Base-by-base conservation (phyloP, 2,329 filamentous ascomycete genomes). In the Graphiopsis chlorocephala region DNA sequence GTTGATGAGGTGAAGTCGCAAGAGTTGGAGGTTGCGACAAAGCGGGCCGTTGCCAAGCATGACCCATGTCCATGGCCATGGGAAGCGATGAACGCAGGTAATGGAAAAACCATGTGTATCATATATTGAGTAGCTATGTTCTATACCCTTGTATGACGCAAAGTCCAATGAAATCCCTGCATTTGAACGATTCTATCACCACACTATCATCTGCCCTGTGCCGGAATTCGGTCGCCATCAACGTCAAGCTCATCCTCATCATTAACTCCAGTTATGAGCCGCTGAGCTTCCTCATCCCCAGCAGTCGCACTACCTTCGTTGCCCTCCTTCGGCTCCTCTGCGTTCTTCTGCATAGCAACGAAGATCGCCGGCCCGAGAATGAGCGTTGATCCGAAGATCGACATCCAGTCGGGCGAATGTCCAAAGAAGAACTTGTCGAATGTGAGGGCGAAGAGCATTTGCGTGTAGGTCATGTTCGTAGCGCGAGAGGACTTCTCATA, bases 401-500 rank as follows among this genome's bases (percentile, higher is more conserved):
- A 88, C 69, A 86, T 76, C 23, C 79, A 73, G 10, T 83, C 83
- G 1, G 88, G 85, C 7, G 82, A 85, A 17, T 83, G 84, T 3
- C 85, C 84, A 79, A 87, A 90, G 17, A 90, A 78, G 12, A 88
- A 68, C 69, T 86, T 85, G 73, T 91, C 88, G 15, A 87, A 87
- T 3, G 81, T 79, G 12, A 90, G 75, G 2, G 88, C 88, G 74
- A 90, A 90, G 3, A 90, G 76, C 86, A 90, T 89, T 73, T 90
- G 87, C 53, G 84, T 87, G 72, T 90, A 91, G 0, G 88, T 79
- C 86, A 90, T 89, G 63, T 86, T 87, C 0, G 86, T 89, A 2
- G 86, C 87, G 23, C 85, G 81, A 3, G 80, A 79, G 1, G 83
- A 84, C 67, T 89, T 89, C 72, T 93, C 90, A 66, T 89, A 86